Evolutionary conservation across 2,329 filamentous ascomycete species (phyloP).

Genomic region (Sporothrix inflata): DNA sequence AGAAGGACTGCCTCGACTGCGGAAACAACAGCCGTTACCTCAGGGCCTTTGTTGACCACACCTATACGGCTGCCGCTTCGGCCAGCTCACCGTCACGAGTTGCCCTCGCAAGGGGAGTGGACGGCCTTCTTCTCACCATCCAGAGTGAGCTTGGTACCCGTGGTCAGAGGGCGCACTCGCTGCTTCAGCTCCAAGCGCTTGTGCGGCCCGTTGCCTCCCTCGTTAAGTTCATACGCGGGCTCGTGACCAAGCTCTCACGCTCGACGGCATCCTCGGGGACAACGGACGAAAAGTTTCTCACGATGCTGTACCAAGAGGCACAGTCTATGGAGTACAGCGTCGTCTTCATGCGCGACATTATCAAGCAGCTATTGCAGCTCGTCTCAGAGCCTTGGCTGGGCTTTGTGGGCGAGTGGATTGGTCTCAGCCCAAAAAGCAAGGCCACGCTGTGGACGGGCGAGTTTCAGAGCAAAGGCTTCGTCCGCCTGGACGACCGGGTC

Average conservation of each 20-base stretch:
- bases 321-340: conserved; percentile 67
- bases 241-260: conserved; percentile 53
- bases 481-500: conserved; percentile 59
- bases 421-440: conserved; percentile 61
- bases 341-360: conserved; percentile 62
- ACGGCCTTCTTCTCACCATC: conserved; percentile 52
- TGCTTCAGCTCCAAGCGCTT: conserved; percentile 57
- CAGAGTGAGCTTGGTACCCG: conserved; percentile 54
- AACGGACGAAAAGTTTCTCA: conserved; percentile 65
- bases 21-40: conserved; percentile 50
- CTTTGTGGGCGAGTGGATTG: conserved; percentile 72
- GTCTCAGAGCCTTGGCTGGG: conserved; percentile 43
- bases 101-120: conserved; percentile 56
- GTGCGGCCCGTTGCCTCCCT: conserved; percentile 53
- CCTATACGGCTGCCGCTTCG: conserved; percentile 39
- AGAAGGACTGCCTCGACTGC: conserved; percentile 52
- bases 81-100: conserved; percentile 52
- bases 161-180: conserved; percentile 48
- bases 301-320: conserved; percentile 63
- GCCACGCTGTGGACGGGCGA: conserved; percentile 30
- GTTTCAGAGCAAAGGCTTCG: conserved; percentile 57
- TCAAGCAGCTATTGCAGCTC: conserved; percentile 64
- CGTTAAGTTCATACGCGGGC: conserved; percentile 54
- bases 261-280: conserved; percentile 35
- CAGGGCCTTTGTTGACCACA: conserved; percentile 31